Evolutionary conservation across 1,139 yeast genomes (phyloP), one percentile per base, ranked within the genome.

Genomic region (Debaryomyces udenii): DNA sequence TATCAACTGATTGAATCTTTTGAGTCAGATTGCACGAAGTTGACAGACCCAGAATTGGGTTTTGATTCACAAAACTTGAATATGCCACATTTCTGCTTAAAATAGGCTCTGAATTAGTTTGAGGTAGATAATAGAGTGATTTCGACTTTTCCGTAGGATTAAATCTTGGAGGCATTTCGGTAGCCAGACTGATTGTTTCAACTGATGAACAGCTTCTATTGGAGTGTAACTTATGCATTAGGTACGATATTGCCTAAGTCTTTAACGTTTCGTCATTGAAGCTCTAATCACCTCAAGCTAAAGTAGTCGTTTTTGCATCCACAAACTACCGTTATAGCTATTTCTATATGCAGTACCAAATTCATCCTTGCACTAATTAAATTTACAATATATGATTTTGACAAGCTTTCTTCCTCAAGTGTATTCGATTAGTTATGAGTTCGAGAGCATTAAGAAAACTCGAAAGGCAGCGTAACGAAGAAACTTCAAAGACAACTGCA

Each of bases 371-470:
- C 22, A 20, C 22, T 20, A 20, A 20, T n/a, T n/a, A n/a, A n/a
- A n/a, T n/a, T n/a, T n/a, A n/a, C n/a, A n/a, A n/a, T n/a, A n/a
- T n/a, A n/a, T n/a, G n/a, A n/a, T n/a, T n/a, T n/a, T n/a, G n/a
- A n/a, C n/a, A n/a, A n/a, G n/a, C n/a, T n/a, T n/a, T n/a, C n/a
- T 22, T 22, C 9, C 9, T 20, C 23, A 28, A 23, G n/a, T 10
- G 13, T 26, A 20, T 14, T 13, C 14, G 22, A 27, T 20, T n/a
- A 16, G 27, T 11, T 15, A 83, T 84, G 93, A 83, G 90, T 68
- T 80, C 86, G 2, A 73, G 90, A 56, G 86, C 86, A 6, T 62
- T 84, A 42, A 74, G 78, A 51, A 73, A 78, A 47, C 63, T 81
- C 9, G 76, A 74, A 41, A 64, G 63, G 43, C 71, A 73, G 45